These are phyloP conservation scores for Phytophthora tubulina DNA, from an alignment of 352 stramenopile genomes.

Conservation along the genomic window DNA sequence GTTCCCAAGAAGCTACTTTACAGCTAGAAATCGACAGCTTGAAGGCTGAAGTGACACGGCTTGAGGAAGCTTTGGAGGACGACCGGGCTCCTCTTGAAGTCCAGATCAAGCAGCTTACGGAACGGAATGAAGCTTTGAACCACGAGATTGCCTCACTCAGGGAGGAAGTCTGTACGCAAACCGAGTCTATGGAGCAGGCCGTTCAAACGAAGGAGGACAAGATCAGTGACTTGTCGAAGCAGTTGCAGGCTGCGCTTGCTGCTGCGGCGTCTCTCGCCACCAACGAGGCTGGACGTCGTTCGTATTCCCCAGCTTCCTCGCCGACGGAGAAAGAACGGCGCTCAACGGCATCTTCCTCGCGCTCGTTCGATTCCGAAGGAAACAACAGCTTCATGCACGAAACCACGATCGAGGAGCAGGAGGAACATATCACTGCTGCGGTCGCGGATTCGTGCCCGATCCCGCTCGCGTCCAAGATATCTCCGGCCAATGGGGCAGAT, in stretches of 20 bases:
- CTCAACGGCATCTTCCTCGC: conserved; percentile 52
- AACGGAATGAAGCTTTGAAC: conserved; percentile 46
- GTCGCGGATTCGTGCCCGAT: conserved; percentile 61
- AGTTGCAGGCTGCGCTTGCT: conserved; percentile 56
- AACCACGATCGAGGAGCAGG: conserved; percentile 42
- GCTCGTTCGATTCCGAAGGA: conserved; percentile 43
- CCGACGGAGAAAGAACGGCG: conserved; percentile 51
- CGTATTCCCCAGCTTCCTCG: conserved; percentile 38
- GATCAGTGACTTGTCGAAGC: conserved; percentile 53
- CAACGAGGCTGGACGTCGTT: conserved; percentile 33
- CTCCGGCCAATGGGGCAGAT: conserved; percentile 22
- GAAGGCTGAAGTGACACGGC: conserved; percentile 44
- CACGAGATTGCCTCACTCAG: conserved; percentile 43
- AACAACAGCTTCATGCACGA: conserved; percentile 49
- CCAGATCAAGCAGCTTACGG: conserved; percentile 48
- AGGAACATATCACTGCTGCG: conserved; percentile 50
- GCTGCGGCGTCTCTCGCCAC: conserved; percentile 36
- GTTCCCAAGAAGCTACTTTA: conserved; percentile 29
- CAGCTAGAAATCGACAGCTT: conserved; percentile 44
- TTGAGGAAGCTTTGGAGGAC: conserved; percentile 36
- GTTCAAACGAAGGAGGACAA: conserved; percentile 66
- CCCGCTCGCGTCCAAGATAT: conserved; percentile 41
- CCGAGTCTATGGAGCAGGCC: conserved; percentile 49
- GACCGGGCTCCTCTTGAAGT: conserved; percentile 44
- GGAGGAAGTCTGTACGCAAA: conserved; percentile 51